Evolutionary conservation across 345 rosid genomes (phyloP), one percentile per base, ranked within the genome.

Genomic region (Pistacia atlantica): DNA sequence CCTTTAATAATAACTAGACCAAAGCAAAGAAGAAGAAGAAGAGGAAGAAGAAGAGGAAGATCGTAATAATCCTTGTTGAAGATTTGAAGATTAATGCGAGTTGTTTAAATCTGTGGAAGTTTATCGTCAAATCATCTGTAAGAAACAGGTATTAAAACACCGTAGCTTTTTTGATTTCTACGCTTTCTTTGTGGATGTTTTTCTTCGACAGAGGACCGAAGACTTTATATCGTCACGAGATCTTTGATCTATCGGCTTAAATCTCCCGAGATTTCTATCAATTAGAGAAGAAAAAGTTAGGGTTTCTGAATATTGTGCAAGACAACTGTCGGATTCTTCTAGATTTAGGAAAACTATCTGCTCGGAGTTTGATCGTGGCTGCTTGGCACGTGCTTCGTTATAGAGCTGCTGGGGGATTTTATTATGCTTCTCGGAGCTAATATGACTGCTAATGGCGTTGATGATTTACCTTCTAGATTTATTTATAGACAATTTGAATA

Each of bases 141-240:
- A 52, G 65, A 49, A 46, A 11, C 48, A 74, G 55, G 67, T 60
- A 73, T 18, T 62, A 78, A 80, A 85, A 85, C 55, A 64, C 83
- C 37, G 62, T 74, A 74, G 62, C 82, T 78, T 73, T 78, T 77
- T 84, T 78, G 79, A 84, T 87, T 78, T 74, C 77, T 81, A 22
- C 71, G 70, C 82, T 80, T 77, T 82, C 37, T 75, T 75, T 86
- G 76, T 80, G 84, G 79, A 76, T 80, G 28, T 76, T 71, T 22
- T 72, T 60, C 77, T 33, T 65, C 67, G 8, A 56, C 48, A 52
- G 80, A 62, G 60, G 64, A 52, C n/a, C 45, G 69, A 33, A 65
- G 70, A n/a, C 37, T 22, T 54, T 9, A 54, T 52, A 64, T 18
- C 69, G 69, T 54, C 49, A 0, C 16, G 12, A 69, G 38, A 62